phyloP scores from a whole-genome alignment of 139 green algal genomes.

The Eudorina sp. region DNA sequence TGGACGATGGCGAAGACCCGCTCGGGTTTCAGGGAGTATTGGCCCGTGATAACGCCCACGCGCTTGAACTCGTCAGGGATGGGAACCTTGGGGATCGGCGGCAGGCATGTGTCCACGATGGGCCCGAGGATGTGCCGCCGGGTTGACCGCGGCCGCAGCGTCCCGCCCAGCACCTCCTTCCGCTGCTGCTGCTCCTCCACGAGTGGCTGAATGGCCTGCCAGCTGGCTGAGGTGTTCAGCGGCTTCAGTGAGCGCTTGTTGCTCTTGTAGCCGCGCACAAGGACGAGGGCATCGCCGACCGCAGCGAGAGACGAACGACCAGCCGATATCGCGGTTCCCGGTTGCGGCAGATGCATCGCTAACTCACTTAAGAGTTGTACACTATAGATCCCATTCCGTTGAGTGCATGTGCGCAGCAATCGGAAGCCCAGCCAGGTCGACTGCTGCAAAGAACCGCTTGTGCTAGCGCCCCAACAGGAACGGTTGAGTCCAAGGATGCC shows the following conservation, averaged over 20 bases:
- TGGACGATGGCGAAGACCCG: slow-evolving; percentile 61
- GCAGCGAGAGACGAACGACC: no score
- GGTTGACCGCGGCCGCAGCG: neutral
- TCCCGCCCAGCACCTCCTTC: neutral
- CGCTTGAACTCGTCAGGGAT: slow-evolving; percentile 31
- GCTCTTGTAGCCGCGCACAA: slow-evolving; percentile 42
- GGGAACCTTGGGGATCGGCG: slow-evolving; percentile 49
- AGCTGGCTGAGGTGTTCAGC: slow-evolving; percentile 54
- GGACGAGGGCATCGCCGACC: neutral
- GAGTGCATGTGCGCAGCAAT: neutral
- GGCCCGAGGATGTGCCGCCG: neutral
- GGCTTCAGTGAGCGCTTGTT: slow-evolving; percentile 58
- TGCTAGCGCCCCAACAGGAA: slow-evolving; percentile 28
- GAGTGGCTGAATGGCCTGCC: slow-evolving; percentile 55
- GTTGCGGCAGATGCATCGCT: no score
- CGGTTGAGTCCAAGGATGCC: slow-evolving; percentile 27
- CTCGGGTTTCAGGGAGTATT: slow-evolving; percentile 49
- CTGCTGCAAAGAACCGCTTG: neutral
- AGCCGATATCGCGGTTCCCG: no score
- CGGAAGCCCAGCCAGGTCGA: neutral
- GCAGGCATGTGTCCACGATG: slow-evolving; percentile 57
- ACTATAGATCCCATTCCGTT: neutral
- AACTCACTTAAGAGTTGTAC: neutral
- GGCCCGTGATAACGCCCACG: slow-evolving; percentile 55
- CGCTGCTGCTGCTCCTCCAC: slow-evolving; percentile 39